Conservation (phyloP, 2,329 filamentous ascomycete species). For the Fusarium sp. region DNA sequence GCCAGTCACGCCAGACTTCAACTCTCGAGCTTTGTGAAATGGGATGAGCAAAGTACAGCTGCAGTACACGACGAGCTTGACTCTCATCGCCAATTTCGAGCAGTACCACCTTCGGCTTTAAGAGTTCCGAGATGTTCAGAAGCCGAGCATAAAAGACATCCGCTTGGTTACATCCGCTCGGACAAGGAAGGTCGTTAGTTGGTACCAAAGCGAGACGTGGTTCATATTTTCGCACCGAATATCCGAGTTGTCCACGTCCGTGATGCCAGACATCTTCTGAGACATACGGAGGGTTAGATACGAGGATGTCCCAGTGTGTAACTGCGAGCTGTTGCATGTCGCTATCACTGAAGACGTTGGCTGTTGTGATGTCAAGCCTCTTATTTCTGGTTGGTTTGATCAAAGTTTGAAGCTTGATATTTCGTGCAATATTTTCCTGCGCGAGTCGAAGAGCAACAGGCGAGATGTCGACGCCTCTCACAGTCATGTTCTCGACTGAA, state of each 20-base stretch:
- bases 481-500: slow-evolving; percentile 56
- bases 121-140: slow-evolving; percentile 62
- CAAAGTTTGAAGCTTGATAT: slow-evolving; percentile 51
- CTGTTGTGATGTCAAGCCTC: slow-evolving; percentile 58
- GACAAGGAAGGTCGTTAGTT: slow-evolving; percentile 43
- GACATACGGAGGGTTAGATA: slow-evolving; percentile 94
- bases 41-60: slow-evolving; percentile 55
- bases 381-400: slow-evolving; percentile 28
- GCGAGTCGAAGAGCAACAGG: slow-evolving; percentile 73
- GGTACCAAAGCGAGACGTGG: slow-evolving; percentile 83
- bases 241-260: slow-evolving; percentile 61
- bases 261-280: slow-evolving; percentile 63
- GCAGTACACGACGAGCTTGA: slow-evolving; percentile 74
- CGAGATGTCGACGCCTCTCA: slow-evolving; percentile 82
- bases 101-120: slow-evolving; percentile 67
- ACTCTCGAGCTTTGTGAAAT: slow-evolving; percentile 52
- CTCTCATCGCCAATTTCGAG: slow-evolving; percentile 78
- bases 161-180: slow-evolving; percentile 52
- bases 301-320: slow-evolving; percentile 70
- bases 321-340: slow-evolving; percentile 48
- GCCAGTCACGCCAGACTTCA: slow-evolving; percentile 80
- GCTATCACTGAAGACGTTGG: slow-evolving; percentile 61
- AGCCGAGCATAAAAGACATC: slow-evolving; percentile 76
- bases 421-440: slow-evolving; percentile 69
- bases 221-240: slow-evolving; percentile 85